Base-by-base conservation (phyloP, 805 yeast genomes). In the Millerozyma acaciae region DNA sequence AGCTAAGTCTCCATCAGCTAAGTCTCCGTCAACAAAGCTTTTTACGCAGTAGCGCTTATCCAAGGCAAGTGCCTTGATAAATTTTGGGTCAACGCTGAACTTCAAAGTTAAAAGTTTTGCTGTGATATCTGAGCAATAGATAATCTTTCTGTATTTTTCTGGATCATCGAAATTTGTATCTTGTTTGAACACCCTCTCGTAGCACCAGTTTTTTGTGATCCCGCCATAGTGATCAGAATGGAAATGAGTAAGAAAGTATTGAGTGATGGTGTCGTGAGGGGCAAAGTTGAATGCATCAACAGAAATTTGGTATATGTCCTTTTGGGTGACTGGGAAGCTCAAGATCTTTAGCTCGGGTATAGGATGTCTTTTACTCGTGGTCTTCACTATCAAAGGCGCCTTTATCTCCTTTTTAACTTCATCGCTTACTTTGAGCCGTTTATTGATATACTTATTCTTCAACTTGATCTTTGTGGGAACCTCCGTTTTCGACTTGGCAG, bases 211-310 rank as follows among this genome's bases (percentile, higher is more conserved):
- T 47, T 83, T 84, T 3, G 79, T 60, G 10, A 93, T 58, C 0
- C 98, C 97, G 4, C 86, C 87, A 51, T 93, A 93, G 53, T 93
- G 98, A 53, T 93, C 98, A 0, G 95, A 67, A 55, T 93, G 98
- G 62, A 84, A 90, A 61, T 93, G 98, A 0, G 87, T 73, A 16
- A 84, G 57, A 41, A 82, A 75, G 55, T 83, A 84, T 26, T 68
- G 65, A 2, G 55, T 39, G 5, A 82, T 72, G 1, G 57, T 51
- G 0, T 60, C 62, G 40, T 73, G 65, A 0, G 72, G 65, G 6
- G 67, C 62, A 43, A 57, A 76, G 48, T 70, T 60, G 56, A 83
- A 76, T 1, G 88, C 88, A 58, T 83, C 93, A 16, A 83, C 85
- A 2, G 69, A 48, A 0, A 80, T 73, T 2, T 75, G 44, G 35